Evolutionary conservation across 83 land plant genomes (phyloP).

Genomic region (Thuja plicata): DNA sequence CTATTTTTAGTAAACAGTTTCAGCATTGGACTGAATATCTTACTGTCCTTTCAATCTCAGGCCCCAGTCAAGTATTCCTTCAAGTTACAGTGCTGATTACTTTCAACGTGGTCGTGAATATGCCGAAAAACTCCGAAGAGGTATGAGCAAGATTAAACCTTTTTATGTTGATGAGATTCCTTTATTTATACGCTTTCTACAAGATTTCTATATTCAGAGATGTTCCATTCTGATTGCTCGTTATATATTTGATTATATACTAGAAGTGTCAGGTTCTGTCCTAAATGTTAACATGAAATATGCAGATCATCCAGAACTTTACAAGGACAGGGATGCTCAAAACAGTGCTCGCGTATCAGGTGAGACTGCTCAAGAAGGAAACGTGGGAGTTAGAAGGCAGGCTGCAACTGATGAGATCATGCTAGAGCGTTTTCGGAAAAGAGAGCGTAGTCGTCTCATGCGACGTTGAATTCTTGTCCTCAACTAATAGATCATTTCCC

Average conservation of each 20-base stretch:
- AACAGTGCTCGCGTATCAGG: conserved; percentile 28
- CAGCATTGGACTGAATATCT: background rate
- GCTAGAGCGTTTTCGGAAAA: conserved; percentile 95
- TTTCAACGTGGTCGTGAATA: conserved; percentile 94
- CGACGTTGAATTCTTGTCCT: conserved; percentile 37
- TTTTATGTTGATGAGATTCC: background rate
- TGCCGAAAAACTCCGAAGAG: conserved; percentile 93
- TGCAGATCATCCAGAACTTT: conserved; percentile 83
- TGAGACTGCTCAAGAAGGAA: conserved; percentile 40
- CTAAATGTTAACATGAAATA: background rate
- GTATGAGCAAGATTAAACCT: conserved; percentile 21
- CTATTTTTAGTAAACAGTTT: background rate
- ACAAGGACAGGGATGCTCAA: conserved; percentile 62
- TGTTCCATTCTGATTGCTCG: background rate
- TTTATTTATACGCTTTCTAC: background rate
- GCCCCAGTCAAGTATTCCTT: conserved; percentile 65
- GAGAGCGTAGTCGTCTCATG: conserved; percentile 87
- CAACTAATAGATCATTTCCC: background rate
- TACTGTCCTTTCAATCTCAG: conserved; percentile 9
- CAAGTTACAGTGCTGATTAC: conserved; percentile 97
- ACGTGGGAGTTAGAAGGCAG: conserved; percentile 57
- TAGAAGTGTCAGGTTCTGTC: background rate
- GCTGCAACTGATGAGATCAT: conserved; percentile 98
- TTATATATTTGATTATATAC: background rate
- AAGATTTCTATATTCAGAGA: background rate